Evolutionary conservation across 1,139 yeast species (phyloP).

Genomic region (Zhuliangozyma parablackwelliae): DNA sequence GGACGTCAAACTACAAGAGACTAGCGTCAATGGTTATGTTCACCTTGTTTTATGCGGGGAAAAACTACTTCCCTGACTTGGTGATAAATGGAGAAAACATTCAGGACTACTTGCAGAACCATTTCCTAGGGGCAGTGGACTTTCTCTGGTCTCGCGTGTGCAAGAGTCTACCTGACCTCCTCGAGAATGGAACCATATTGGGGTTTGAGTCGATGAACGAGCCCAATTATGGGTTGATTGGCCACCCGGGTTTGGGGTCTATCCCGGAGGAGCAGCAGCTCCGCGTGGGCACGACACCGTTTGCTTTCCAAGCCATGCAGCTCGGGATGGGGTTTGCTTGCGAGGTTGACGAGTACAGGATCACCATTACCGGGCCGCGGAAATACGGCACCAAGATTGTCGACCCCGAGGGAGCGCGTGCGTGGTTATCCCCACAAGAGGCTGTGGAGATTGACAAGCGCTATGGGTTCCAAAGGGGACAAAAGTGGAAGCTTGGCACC

Average conservation of each 20-base stretch:
- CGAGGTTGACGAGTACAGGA: slow-evolving; percentile 61
- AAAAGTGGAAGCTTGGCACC: slow-evolving; percentile 63
- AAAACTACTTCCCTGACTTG: slow-evolving; percentile 65
- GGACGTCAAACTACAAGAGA: slow-evolving; percentile 86
- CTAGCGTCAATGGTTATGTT: slow-evolving; percentile 80
- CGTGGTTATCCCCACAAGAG: slow-evolving; percentile 58
- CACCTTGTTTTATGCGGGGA: slow-evolving; percentile 80
- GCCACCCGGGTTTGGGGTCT: slow-evolving; percentile 42
- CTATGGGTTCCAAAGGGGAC: slow-evolving; percentile 66
- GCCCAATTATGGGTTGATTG: slow-evolving; percentile 68
- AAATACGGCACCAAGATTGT: slow-evolving; percentile 51
- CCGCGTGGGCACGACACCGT: slow-evolving; percentile 65
- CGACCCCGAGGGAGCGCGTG: slow-evolving; percentile 63
- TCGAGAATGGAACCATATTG: slow-evolving; percentile 49
- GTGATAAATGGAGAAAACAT: slow-evolving; percentile 66
- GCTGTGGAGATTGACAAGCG: slow-evolving; percentile 43
- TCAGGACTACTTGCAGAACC: slow-evolving; percentile 70
- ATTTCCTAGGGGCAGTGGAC: slow-evolving; percentile 53
- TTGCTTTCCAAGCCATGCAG: slow-evolving; percentile 53
- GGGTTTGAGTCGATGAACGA: slow-evolving; percentile 90
- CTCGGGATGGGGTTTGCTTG: slow-evolving; percentile 72
- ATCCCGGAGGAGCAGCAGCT: slow-evolving; percentile 54
- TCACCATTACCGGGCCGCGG: slow-evolving; percentile 70
- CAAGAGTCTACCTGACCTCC: slow-evolving; percentile 47
- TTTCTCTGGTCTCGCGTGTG: slow-evolving; percentile 52